phyloP scores from a whole-genome alignment of 176 grass and related monocot genomes.

The Lolium multiflorum region DNA sequence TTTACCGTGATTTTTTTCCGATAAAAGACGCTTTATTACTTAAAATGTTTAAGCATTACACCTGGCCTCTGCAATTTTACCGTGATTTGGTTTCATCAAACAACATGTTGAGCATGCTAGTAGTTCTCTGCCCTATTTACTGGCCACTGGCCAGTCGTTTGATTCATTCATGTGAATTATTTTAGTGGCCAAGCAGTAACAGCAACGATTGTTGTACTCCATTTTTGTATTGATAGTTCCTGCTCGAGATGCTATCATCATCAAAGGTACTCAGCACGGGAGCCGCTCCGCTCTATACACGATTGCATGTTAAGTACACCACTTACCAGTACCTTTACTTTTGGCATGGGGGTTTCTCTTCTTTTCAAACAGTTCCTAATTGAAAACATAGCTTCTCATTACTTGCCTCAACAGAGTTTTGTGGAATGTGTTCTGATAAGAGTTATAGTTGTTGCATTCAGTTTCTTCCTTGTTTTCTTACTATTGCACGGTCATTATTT shows the following conservation, averaged over 20 bases:
- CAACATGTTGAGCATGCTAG: not conserved
- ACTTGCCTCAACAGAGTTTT: not conserved
- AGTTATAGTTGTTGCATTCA: not conserved
- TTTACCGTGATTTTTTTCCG: not conserved
- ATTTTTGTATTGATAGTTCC: constrained; percentile 31
- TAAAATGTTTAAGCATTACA: too few species aligned
- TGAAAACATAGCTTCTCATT: not conserved
- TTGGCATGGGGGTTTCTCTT: not conserved
- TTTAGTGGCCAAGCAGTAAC: not conserved
- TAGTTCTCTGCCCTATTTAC: not conserved
- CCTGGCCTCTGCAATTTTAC: not conserved
- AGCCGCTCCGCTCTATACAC: constrained; percentile 13
- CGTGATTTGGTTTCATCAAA: not conserved
- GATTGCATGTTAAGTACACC: constrained; percentile 16
- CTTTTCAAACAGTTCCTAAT: not conserved
- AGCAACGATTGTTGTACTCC: not conserved
- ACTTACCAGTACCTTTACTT: not conserved
- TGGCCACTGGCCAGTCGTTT: not conserved
- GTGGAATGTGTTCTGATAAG: not conserved
- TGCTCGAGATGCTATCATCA: constrained; percentile 39
- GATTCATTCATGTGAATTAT: not conserved
- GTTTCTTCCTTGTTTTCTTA: not conserved
- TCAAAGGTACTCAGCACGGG: constrained; percentile 26
- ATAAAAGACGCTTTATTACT: too few species aligned
- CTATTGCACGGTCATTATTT: not conserved